Evolutionary conservation across 2,329 filamentous ascomycete genomes (phyloP).

Genomic region (Fusarium protoensiforme): DNA sequence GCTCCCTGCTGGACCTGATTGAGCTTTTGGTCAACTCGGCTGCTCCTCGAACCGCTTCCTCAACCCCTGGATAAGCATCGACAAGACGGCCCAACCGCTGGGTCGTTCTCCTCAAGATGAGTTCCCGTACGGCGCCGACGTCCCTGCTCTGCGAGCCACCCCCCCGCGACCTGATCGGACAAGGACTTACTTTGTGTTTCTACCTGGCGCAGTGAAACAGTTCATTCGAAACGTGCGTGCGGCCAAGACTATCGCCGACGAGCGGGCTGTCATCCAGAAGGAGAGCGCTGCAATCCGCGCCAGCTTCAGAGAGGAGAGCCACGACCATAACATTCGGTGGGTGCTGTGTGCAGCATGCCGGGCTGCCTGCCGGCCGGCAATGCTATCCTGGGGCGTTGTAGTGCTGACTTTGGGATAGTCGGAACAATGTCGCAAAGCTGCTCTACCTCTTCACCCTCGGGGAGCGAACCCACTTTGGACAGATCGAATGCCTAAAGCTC

Average conservation of each 20-base stretch:
- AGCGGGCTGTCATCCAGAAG: conserved; percentile 97
- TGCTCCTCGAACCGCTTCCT: conserved; percentile 13
- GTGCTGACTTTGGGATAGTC: conserved; percentile 62
- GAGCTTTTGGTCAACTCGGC: conserved; percentile 28
- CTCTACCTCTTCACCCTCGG: conserved; percentile 98
- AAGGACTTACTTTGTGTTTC: conserved; percentile 23
- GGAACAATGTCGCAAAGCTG: conserved; percentile 98
- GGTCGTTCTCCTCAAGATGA: conserved; percentile 52
- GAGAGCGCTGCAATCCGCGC: conserved; percentile 97
- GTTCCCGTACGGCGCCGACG: conserved; percentile 49
- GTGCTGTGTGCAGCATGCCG: conserved; percentile 39
- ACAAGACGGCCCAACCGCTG: conserved; percentile 45
- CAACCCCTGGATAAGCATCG: conserved; percentile 41
- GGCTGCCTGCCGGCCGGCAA: neutral
- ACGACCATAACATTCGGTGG: conserved; percentile 90
- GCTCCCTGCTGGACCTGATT: conserved; percentile 33
- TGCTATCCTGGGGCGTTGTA: neutral
- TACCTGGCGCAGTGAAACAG: conserved; percentile 81
- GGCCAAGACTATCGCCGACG: conserved; percentile 98
- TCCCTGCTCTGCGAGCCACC: conserved; percentile 1
- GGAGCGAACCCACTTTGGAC: conserved; percentile 97
- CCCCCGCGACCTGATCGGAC: conserved; percentile 4
- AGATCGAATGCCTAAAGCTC: conserved; percentile 99
- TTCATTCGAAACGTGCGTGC: conserved; percentile 99
- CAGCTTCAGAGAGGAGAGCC: conserved; percentile 97